Percentiles rank a stretch among this genome's conserved stretches.
phyloP scores from a whole-genome alignment of 176 grass and related monocot genomes.

The Canna indica region DNA sequence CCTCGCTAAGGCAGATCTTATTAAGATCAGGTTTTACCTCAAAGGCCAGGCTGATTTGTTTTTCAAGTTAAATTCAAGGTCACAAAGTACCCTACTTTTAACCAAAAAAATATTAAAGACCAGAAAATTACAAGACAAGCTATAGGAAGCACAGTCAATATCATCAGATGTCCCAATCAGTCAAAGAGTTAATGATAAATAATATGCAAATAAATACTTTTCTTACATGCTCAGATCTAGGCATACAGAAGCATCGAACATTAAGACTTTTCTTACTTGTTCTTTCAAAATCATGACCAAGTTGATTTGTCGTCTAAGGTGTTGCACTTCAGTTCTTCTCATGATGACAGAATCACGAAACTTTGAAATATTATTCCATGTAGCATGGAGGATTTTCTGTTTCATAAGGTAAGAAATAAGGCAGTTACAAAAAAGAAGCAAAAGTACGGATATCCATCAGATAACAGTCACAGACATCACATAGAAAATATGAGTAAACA shows the following conservation, averaged over 20 bases:
- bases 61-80: background rate
- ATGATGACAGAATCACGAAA: constrained; percentile 59
- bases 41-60: background rate
- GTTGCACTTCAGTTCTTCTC: constrained; percentile 61
- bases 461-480: background rate
- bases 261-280: constrained; percentile 48
- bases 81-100: background rate
- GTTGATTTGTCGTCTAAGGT: constrained; percentile 57
- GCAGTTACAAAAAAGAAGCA: constrained; percentile 14
- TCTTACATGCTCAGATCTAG: background rate
- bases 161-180: background rate
- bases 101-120: no score
- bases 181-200: background rate
- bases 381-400: constrained; percentile 64
- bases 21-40: background rate
- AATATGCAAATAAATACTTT: background rate
- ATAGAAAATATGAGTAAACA: background rate
- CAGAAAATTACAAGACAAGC: background rate
- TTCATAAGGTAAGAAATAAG: constrained; percentile 38
- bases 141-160: background rate
- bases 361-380: constrained; percentile 50
- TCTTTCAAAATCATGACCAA: constrained; percentile 55
- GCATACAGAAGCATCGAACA: background rate
- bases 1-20: no score
- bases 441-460: background rate